Evolutionary conservation across 2,329 filamentous ascomycete genomes (phyloP), one percentile per base, ranked within the genome.

Genomic region (Escovopsis weberi): DNA sequence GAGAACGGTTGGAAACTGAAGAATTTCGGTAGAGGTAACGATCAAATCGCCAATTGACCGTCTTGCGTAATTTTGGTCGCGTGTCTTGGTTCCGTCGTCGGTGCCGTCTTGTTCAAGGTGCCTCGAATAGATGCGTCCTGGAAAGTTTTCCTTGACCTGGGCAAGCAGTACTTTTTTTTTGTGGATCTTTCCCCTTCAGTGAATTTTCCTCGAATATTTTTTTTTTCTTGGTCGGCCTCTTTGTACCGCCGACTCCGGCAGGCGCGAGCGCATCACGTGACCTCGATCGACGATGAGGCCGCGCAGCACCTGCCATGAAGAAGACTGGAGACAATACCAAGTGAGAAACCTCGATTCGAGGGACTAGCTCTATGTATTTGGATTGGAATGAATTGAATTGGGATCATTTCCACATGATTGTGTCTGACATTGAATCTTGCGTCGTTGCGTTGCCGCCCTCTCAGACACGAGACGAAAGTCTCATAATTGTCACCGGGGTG

Each of bases 231-330:
- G 11, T 32, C 59, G 59, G 59, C 46, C n/a, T 46, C 48, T 55
- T 38, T 11, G 50, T 61, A 46, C 45, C 15, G 48, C 59, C 59
- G 59, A 45, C 40, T 56, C 59, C 59, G 51, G n/a, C 45, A 39
- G 12, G 12, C 26, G 36, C 9, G 18, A 3, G 7, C 12, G 2
- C 4, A 4, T 50, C 43, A 50, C 46, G 43, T 47, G 44, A 49
- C 10, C 33, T 15, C 15, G 23, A 6, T 11, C 18, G 7, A 18
- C 28, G 28, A 32, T 3, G 28, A 32, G 3, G 28, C 28, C 23
- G 23, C 23, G 23, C 23, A 23, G 2, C 23, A 23, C 23, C 23
- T 23, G 23, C 23, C 23, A 23, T 23, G 23, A 4, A 23, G 23
- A 23, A 2, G 23, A 23, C 4, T 23, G 23, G 23, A 23, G 23